These are phyloP conservation scores for Pyrenopolyporus hunteri DNA, from an alignment of 495 filamentous ascomycete species.

Conservation along the genomic window DNA sequence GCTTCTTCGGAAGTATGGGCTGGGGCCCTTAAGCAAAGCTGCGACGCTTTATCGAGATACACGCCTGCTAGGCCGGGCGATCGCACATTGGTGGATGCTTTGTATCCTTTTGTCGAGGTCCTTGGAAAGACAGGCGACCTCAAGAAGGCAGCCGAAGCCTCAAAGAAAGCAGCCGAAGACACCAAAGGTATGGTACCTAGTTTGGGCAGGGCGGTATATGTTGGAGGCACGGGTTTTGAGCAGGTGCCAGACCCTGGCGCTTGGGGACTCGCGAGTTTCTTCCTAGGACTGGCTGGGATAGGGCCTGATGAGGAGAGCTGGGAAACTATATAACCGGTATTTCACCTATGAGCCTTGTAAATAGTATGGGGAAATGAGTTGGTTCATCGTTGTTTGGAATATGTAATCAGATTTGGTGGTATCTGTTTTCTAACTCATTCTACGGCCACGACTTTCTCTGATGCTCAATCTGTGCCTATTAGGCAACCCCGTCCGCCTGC, in stretches of 20 bases:
- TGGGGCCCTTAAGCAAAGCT: slow-evolving; percentile 71
- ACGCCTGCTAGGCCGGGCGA: slow-evolving; percentile 91
- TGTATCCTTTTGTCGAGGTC: slow-evolving; percentile 82
- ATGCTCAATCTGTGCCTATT: slow-evolving; percentile 9
- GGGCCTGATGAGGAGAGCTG: slow-evolving; percentile 42
- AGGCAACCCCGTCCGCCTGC: slow-evolving; percentile 7
- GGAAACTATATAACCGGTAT: slow-evolving; percentile 34
- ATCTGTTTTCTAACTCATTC: slow-evolving; percentile 24
- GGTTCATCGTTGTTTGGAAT: not conserved
- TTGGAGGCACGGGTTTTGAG: slow-evolving; percentile 80
- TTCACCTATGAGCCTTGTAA: slow-evolving; percentile 14
- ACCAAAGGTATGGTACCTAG: slow-evolving; percentile 93
- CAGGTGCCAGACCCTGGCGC: slow-evolving; percentile 93
- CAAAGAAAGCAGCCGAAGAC: slow-evolving; percentile 74
- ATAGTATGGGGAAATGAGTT: not conserved
- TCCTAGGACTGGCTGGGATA: slow-evolving; percentile 70
- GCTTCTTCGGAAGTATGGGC: slow-evolving; percentile 70
- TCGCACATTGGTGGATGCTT: slow-evolving; percentile 87
- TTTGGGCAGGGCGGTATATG: slow-evolving; percentile 87
- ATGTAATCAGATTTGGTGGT: slow-evolving; percentile 27
- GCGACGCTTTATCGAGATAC: slow-evolving; percentile 75
- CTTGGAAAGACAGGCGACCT: slow-evolving; percentile 68
- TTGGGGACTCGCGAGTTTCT: slow-evolving; percentile 80
- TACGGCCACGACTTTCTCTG: slow-evolving; percentile 4
- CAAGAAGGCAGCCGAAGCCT: slow-evolving; percentile 73